Evolutionary conservation across 495 filamentous ascomycete genomes (phyloP).

Genomic region (Penicillium silybi): DNA sequence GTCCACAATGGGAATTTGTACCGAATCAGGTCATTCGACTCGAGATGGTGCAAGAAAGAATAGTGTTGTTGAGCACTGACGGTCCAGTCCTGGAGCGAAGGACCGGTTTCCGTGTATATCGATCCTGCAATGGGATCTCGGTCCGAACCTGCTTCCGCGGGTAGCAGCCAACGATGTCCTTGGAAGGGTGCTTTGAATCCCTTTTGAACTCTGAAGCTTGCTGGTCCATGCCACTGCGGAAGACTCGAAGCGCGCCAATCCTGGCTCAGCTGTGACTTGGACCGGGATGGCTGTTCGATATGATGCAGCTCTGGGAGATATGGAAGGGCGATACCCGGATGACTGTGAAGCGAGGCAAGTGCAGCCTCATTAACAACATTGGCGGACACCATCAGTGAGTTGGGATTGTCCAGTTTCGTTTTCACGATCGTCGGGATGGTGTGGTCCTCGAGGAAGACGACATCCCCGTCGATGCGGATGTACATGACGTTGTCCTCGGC

Average conservation of each 20-base stretch:
- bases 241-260: constrained; percentile 31
- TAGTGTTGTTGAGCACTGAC: constrained; percentile 53
- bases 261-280: constrained; percentile 11
- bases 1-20: constrained; percentile 54
- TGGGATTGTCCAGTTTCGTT: constrained; percentile 46
- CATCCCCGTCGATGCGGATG: constrained; percentile 55
- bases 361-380: constrained; percentile 48
- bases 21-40: constrained; percentile 34
- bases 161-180: constrained; percentile 32
- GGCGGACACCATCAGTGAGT: constrained; percentile 46
- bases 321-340: constrained; percentile 32
- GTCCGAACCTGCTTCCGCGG: constrained; percentile 15
- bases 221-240: constrained; percentile 28
- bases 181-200: constrained; percentile 25
- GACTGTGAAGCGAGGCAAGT: constrained; percentile 33
- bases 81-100: constrained; percentile 42
- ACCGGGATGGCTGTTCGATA: constrained; percentile 11
- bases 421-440: constrained; percentile 51
- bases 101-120: constrained; percentile 29
- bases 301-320: constrained; percentile 33
- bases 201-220: constrained; percentile 19
- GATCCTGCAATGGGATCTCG: constrained; percentile 30
- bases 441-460: constrained; percentile 51
- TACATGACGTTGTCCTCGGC: constrained; percentile 36
- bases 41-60: constrained; percentile 50